Base-by-base conservation (phyloP, 345 rosid species). In the Raphanus raphanistrum region DNA sequence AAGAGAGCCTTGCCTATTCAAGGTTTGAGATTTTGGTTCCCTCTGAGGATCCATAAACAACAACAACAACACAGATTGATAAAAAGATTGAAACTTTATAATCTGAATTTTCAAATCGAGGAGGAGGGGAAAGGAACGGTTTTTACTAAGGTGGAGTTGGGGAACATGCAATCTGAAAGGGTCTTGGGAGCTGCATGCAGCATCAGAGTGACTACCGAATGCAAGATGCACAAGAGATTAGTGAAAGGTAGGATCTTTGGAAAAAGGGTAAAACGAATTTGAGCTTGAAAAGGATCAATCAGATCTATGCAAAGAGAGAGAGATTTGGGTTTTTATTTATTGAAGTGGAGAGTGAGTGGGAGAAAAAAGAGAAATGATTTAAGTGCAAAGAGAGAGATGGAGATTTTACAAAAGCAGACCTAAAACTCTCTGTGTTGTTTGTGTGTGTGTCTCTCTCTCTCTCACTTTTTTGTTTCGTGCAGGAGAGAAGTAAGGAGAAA, bases 1-100 rank as follows among this genome's bases (percentile, higher is more conserved):
- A 66, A 92, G 76, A 77, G 98, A 92, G 74, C 80, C 84, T 79
- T 95, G 93, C 13, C 87, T 80, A 9, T 78, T 79, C 86, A 92
- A 80, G 0, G 87, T 83, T 85, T 90, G 96, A 60, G 86, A 73
- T 72, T 86, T 87, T 33, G 88, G 76, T 62, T 86, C 57, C 57
- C 76, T 82, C 62, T 77, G 79, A 70, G 82, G 74, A 68, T 69
- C 88, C 82, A 79, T 87, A 0, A 48, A 11, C 15, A 41, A 41
- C 48, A 28, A 28, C 2, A 2, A 28, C 43, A 41, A 10, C 13
- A 10, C 13, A 41, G 48, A 2, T 41, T 11, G 50, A 43, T 43
- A 43, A 12, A 41, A 41, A 41, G 48, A 41, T 41, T 11, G 48
- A 41, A 41, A 45, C 52, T 45, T 45, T 45, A 12, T n/a, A 45